A percentile compares a stretch with the other conserved stretches of the same genome.
phyloP scores from a whole-genome alignment of 2,329 filamentous ascomycete genomes.

The Endoconidiophora laricicola region DNA sequence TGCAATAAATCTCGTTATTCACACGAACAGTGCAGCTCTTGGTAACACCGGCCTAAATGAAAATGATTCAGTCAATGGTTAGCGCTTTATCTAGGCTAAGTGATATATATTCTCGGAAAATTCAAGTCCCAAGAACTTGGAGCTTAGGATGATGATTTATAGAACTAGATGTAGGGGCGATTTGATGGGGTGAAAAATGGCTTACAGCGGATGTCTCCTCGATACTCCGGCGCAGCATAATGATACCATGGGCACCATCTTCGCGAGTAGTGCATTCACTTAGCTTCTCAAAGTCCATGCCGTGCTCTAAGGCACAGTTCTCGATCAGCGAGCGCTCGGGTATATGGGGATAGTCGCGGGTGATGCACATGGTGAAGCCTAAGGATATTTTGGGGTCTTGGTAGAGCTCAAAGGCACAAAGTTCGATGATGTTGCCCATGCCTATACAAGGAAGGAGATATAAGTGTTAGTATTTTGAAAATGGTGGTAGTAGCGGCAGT shows the following conservation, averaged over 20 bases:
- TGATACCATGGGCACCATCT: constrained; percentile 53
- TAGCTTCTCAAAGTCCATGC: constrained; percentile 63
- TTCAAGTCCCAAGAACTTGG: too few relatives aligned
- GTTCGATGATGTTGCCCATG: constrained; percentile 84
- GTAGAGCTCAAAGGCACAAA: constrained; percentile 73
- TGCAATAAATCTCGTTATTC: constrained; percentile 64
- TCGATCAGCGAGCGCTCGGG: constrained; percentile 64
- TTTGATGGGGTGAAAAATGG: neutral
- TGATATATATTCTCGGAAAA: too few relatives aligned
- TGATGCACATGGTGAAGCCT: constrained; percentile 85
- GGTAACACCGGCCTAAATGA: constrained; percentile 40
- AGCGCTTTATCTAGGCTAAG: neutral
- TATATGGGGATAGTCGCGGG: constrained; percentile 57
- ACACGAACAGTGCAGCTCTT: constrained; percentile 68
- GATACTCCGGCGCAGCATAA: constrained; percentile 52
- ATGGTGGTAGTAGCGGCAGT: neutral
- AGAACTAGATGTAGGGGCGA: too few relatives aligned
- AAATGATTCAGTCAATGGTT: neutral
- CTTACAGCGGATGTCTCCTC: constrained; percentile 41
- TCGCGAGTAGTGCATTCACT: constrained; percentile 70
- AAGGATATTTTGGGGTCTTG: constrained; percentile 75
- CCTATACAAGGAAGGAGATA: constrained; percentile 21
- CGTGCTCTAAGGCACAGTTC: constrained; percentile 80
- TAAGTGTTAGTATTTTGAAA: neutral
- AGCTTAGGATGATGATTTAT: too few relatives aligned